A percentile compares a stretch with the other conserved stretches of the same genome.
Evolutionary conservation across 257 asterid species (phyloP).

Genomic region (Nicotiana tabacum): DNA sequence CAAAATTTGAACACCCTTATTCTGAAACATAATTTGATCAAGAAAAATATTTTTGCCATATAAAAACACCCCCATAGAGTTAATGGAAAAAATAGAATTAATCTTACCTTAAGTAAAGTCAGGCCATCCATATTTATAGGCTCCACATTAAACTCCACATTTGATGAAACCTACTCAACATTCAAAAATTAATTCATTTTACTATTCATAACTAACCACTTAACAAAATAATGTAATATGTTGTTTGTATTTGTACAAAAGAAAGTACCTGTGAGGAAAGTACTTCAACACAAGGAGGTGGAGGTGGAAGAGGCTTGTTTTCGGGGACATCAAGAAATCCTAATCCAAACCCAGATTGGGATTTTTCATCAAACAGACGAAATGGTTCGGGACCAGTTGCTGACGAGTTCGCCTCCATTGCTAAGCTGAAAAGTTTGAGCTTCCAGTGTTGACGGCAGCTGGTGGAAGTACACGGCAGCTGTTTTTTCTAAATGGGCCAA

Average conservation of each 20-base stretch:
- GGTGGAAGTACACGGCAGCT: background rate
- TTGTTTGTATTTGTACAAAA: background rate
- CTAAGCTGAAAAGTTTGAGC: background rate
- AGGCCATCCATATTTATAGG: slow-evolving; percentile 64
- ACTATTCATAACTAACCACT: background rate
- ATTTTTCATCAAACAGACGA: slow-evolving; percentile 52
- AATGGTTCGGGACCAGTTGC: slow-evolving; percentile 16
- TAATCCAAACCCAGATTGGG: slow-evolving; percentile 42
- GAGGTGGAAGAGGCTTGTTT: slow-evolving; percentile 43
- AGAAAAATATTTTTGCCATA: background rate
- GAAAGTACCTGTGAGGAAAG: slow-evolving; percentile 51
- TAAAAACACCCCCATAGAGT: background rate
- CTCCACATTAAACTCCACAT: slow-evolving; percentile 46
- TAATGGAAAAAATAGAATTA: background rate
- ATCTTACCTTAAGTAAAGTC: slow-evolving; percentile 65
- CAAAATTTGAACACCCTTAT: too few relatives aligned
- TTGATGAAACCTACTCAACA: slow-evolving; percentile 43
- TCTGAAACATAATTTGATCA: background rate
- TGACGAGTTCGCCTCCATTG: background rate
- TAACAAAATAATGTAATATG: background rate
- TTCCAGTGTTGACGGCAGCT: background rate
- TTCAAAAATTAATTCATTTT: background rate
- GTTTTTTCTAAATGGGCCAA: slow-evolving; percentile 16
- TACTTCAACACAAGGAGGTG: slow-evolving; percentile 79
- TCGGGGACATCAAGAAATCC: slow-evolving; percentile 51